Conservation (phyloP, 805 yeast genomes). For the Hanseniaspora guilliermondii region DNA sequence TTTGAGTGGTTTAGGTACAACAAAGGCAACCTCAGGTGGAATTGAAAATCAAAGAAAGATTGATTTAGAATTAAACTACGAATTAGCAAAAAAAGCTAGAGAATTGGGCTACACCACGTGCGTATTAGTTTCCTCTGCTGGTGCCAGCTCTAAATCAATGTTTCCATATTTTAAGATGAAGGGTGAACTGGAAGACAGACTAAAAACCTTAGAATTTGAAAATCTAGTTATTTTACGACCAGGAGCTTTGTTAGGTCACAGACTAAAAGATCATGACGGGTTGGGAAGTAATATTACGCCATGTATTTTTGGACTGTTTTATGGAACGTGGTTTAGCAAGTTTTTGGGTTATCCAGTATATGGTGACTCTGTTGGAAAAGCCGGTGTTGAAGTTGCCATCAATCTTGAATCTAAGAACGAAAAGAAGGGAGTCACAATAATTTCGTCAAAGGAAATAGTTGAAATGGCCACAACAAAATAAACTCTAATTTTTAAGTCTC, state of each 20-base stretch:
- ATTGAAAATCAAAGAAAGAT: conserved; percentile 55
- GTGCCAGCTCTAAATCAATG: conserved; percentile 48
- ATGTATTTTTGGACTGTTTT: conserved; percentile 26
- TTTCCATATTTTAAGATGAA: conserved; percentile 55
- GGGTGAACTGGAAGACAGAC: conserved; percentile 63
- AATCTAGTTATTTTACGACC: conserved; percentile 67
- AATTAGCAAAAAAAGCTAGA: conserved; percentile 62
- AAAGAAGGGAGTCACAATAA: background rate
- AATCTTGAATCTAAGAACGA: conserved; percentile 13
- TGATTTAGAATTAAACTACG: conserved; percentile 61
- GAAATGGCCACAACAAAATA: background rate
- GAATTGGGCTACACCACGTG: conserved; percentile 54
- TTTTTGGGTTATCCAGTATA: conserved; percentile 36
- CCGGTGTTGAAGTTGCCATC: conserved; percentile 36
- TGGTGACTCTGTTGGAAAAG: conserved; percentile 55
- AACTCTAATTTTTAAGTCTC: background rate
- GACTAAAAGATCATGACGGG: conserved; percentile 34
- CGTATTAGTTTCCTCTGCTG: conserved; percentile 52
- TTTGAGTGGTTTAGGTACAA: conserved; percentile 65
- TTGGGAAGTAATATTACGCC: conserved; percentile 26
- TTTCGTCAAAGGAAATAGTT: background rate
- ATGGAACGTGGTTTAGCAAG: conserved; percentile 28
- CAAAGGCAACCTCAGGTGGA: conserved; percentile 59
- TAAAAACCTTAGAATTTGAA: conserved; percentile 52
- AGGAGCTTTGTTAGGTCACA: conserved; percentile 56